Evolutionary conservation across 495 filamentous ascomycete genomes (phyloP), one percentile per base, ranked within the genome.

Genomic region (Daldinia concentrica): DNA sequence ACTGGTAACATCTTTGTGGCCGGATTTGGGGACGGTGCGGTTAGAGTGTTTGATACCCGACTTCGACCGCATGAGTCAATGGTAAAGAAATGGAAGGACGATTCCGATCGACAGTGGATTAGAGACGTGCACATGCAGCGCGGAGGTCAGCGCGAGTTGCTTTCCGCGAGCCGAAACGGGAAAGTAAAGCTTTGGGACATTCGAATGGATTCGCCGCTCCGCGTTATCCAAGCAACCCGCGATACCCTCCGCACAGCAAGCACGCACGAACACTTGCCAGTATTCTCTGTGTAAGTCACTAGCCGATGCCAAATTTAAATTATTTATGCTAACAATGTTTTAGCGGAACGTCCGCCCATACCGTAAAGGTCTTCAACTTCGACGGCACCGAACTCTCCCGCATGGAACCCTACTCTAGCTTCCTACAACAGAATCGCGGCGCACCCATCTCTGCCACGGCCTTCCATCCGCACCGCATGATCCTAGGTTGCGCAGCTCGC

Each of bases 111-210:
- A 71, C 89, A 92, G 71, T 98, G 96, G 95, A 90, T 99, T 74
- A 92, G 90, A 68, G 94, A 93, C 68, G 93, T 97, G 27, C 95
- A 98, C 72, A 94, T 99, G 90, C 95, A 99, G 78, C 92, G 95
- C 37, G 95, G 95, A 63, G 95, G 95, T 4, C 86, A 96, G 80
- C 85, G 95, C 56, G 95, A 99, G 75, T 84, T 99, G 14, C 83
- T 98, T 32, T 92, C 89, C 12, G 95, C 92, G 8, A 94, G 92
- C 74, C 86, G 92, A 45, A 94, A 95, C 71, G 95, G 95, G 56
- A 95, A 96, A 77, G 90, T 99, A 68, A 92, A 93, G 75, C 86
- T 99, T 6, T 99, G 95, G 95, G 95, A 99, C 82, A 93, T 99
- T 55, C 87, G 95, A 43, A 91, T 91, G 88, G 89, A 94, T 61